Evolutionary conservation across 2,329 filamentous ascomycete species (phyloP), one percentile per base, ranked within the genome.

Genomic region (Cytospora piceae): DNA sequence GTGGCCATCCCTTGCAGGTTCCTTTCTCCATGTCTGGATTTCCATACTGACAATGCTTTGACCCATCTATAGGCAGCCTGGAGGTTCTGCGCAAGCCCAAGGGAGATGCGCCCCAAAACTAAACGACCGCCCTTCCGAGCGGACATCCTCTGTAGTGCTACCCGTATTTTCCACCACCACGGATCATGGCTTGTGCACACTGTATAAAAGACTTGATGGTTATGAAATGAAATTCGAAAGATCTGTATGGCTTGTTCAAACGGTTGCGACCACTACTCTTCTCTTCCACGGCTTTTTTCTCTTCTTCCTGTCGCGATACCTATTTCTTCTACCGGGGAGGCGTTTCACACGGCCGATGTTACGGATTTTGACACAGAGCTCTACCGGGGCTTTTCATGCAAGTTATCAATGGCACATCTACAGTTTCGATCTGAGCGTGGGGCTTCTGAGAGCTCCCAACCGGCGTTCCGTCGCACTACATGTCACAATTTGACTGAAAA

Each of bases 21-120:
- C 9, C 22, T 14, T 32, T n/a, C n/a, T 29, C 29, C 20, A 37
- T 37, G 17, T 37, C 5, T 11, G 15, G 7, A 59, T 12, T 22
- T 42, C 22, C 42, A 56, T 22, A 52, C 67, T 68, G 56, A 68
- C 52, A 51, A 42, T 62, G 37, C 62, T 62, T 49, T 65, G n/a
- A 22, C 32, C 34, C 34, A 37, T 37, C 34, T 22, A 53, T 67
- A 85, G 83, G 74, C 70, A 77, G 73, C 70, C 73, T 85, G 61
- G 82, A 85, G 69, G 77, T 82, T 57, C 79, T 85, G 66, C 78
- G 78, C 67, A 68, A 42, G 27, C 39, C 63, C 42, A 7, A 37
- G 11, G 52, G 54, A 15, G 65, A 62, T 29, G 34, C 14, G 8
- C 32, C 66, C 9, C 22, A 52, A 32, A 66, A 56, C 29, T 66